Conservation (phyloP, 2,329 filamentous ascomycete species). For the Penicillium expansum region DNA sequence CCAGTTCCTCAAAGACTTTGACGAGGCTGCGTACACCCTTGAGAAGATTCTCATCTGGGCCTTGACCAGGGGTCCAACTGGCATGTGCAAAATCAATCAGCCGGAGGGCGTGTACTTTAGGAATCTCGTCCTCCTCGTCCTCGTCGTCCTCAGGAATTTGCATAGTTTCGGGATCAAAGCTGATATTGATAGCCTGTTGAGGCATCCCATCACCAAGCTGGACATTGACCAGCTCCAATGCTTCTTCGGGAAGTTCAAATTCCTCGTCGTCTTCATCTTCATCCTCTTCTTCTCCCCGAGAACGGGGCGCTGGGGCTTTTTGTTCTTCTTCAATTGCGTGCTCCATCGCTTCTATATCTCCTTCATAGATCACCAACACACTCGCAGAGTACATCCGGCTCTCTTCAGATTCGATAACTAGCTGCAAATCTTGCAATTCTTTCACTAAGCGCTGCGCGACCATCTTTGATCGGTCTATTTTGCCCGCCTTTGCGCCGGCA, state of each 20-base stretch:
- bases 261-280: constrained; percentile 31
- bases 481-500: constrained; percentile 42
- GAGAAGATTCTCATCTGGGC: constrained; percentile 81
- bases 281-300: constrained; percentile 29
- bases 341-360: constrained; percentile 56
- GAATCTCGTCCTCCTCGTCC: constrained; percentile 56
- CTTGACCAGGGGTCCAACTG: constrained; percentile 73
- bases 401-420: constrained; percentile 55
- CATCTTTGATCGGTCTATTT: constrained; percentile 44
- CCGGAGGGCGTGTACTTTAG: constrained; percentile 74
- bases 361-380: constrained; percentile 65
- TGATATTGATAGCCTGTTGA: constrained; percentile 36
- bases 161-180: constrained; percentile 36
- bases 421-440: constrained; percentile 46
- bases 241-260: constrained; percentile 30
- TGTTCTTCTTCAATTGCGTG: constrained; percentile 47
- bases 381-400: constrained; percentile 67
- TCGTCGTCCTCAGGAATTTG: constrained; percentile 50
- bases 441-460: constrained; percentile 42
- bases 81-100: constrained; percentile 98
- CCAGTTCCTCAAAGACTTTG: constrained; percentile 67
- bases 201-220: constrained; percentile 31
- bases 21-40: constrained; percentile 69
- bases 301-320: constrained; percentile 29
- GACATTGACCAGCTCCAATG: constrained; percentile 32